These are phyloP conservation scores for Cystobasidiaceae sp. DNA, from an alignment of 1,284 basidiomycete species.

Conservation along the genomic window DNA sequence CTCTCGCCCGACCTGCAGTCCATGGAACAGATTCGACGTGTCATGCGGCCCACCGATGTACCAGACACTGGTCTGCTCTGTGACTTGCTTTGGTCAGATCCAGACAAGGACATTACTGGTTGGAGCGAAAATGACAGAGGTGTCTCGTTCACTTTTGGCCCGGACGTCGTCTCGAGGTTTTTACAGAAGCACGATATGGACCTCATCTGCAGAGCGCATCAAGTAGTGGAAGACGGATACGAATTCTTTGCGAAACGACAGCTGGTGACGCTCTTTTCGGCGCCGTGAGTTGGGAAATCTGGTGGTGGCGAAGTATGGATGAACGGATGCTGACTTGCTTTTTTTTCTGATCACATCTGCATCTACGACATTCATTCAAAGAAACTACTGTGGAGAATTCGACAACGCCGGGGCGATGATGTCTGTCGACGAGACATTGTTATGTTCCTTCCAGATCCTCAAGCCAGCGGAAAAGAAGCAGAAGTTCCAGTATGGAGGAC, in stretches of 20 bases:
- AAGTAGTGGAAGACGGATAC: constrained; percentile 98
- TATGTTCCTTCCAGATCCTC: constrained; percentile 82
- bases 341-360: not conserved
- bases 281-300: constrained; percentile 54
- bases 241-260: constrained; percentile 99
- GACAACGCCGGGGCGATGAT: constrained; percentile 99
- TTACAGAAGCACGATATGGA: constrained; percentile 99
- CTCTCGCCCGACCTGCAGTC: constrained; percentile 95
- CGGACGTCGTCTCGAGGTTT: constrained; percentile 95
- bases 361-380: not conserved
- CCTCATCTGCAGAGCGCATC: constrained; percentile 95
- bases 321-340: not conserved
- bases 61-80: constrained; percentile 95
- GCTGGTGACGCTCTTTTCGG: constrained; percentile 93
- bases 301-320: not conserved
- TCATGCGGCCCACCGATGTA: constrained; percentile 98
- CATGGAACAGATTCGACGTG: constrained; percentile 99
- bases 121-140: constrained; percentile 99
- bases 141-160: constrained; percentile 97
- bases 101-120: constrained; percentile 97
- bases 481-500: constrained; percentile 56
- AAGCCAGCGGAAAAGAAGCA: constrained; percentile 99
- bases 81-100: constrained; percentile 97
- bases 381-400: constrained; percentile 93
- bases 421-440: constrained; percentile 95